Evolutionary conservation across 305 asterid genomes (phyloP), one percentile per base, ranked within the genome.

Genomic region (Monarda citriodora): DNA sequence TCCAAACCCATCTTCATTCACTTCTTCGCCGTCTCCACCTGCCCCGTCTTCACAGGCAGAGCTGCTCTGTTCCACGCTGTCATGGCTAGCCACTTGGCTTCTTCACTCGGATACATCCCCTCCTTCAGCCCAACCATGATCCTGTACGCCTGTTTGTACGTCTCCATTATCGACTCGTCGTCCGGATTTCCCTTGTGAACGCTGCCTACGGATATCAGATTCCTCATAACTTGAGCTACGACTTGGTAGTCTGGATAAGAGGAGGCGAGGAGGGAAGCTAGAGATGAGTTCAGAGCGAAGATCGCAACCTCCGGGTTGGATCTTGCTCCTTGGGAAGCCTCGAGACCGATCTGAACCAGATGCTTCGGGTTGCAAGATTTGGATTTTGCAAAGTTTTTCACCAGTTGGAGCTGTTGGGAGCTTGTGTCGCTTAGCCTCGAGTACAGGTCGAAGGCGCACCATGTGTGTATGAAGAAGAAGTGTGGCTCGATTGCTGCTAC

Each of bases 1-100:
- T 93, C 97, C 86, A 93, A 67, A 6, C 91, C 99, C 6, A 93
- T 69, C 58, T 67, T 67, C 96, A 93, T 89, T 97, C 99, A 93
- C 74, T 83, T 89, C 73, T 71, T 85, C 7, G 95, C 96, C 45
- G 63, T 55, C 48, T 77, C 95, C 37, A 67, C 69, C 32, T 83
- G 75, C 56, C 96, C 99, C 86, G 87, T 41, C 80, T 84, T 89
- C 53, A 82, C 72, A 2, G 97, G 99, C 13, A 85, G 69, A 25
- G 96, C 90, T 60, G 96, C 97, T 38, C 97, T 79, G 55, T 93
- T 93, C 99, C 99, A 93, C n/a, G 99, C 99, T 12, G 99, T 89
- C 80, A 76, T 83, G 49, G 97, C 81, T 2, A 93, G 87, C 99
- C 99, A 93, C 69, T 93, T 93, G 10, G 78, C 97, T 74, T 93